These are phyloP conservation scores for Irpex sp. DNA, from an alignment of 1,284 basidiomycete species.

Conservation along the genomic window DNA sequence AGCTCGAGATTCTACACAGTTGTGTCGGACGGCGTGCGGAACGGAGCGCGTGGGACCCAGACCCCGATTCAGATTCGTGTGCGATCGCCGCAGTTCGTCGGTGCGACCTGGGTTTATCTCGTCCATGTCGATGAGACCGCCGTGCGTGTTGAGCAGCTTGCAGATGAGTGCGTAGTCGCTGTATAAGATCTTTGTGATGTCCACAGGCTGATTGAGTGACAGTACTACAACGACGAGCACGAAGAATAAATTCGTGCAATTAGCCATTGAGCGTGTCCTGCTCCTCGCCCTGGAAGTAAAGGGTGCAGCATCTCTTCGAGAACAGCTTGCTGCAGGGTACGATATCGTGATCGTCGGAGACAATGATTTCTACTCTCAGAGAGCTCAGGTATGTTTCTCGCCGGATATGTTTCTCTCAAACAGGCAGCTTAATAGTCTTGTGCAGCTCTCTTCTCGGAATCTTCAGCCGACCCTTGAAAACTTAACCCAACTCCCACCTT, in stretches of 20 bases:
- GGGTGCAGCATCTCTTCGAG: conserved; percentile 41
- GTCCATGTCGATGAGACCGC: conserved; percentile 39
- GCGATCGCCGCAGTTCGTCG: conserved; percentile 87
- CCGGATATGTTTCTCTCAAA: background rate
- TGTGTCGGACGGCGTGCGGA: conserved; percentile 23
- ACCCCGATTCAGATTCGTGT: conserved; percentile 55
- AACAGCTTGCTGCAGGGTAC: conserved; percentile 49
- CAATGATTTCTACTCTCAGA: conserved; percentile 98
- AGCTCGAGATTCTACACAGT: conserved; percentile 91
- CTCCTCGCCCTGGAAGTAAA: conserved; percentile 59
- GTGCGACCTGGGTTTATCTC: conserved; percentile 77
- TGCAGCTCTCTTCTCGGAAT: conserved; percentile 56
- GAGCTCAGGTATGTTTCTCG: conserved; percentile 62
- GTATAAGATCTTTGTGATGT: background rate
- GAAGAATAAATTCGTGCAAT: conserved; percentile 89
- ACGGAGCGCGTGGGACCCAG: background rate
- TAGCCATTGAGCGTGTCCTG: conserved; percentile 79
- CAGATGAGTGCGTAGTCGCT: conserved; percentile 27
- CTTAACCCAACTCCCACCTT: conserved; percentile 66
- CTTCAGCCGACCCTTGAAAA: conserved; percentile 62
- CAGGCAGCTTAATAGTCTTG: background rate
- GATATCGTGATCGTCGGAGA: conserved; percentile 86
- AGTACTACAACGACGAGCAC: conserved; percentile 9
- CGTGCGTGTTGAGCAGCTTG: conserved; percentile 41
- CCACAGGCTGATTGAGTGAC: background rate